Base-by-base conservation (phyloP, 345 rosid genomes). In the Hibiscus mutabilis region DNA sequence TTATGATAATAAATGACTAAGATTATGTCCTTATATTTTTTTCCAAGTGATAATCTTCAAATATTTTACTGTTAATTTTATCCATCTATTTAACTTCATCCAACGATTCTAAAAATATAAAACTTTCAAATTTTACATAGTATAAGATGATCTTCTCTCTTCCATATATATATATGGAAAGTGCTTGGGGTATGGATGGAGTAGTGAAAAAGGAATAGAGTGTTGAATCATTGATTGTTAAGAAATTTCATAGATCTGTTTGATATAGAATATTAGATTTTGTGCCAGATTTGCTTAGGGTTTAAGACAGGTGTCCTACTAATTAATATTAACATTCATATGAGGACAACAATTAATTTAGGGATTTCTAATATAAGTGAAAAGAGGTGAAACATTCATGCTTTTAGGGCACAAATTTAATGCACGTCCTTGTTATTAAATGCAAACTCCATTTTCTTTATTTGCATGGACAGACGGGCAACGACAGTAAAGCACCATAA, bases 231-330 rank as follows among this genome's bases (percentile, higher is more conserved):
- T n/a, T n/a, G 18, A 64, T 18, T 35, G 21, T 63, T 11, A 18
- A 18, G 19, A 2, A 19, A 40, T 37, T 63, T 5, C 21, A 40
- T 63, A 46, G 51, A 63, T 40, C 51, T 63, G 18, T 21, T 63
- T 63, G 69, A 7, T 40, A 19, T 37, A 65, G 53, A 65, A 42
- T 22, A 42, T 65, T 42, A 61, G 37, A 19, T 61, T 63, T 63
- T 37, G 29, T 63, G 67, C 49, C 47, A 18, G 16, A 18, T 64
- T 64, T 11, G 52, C 52, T 40, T 63, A 46, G 56, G 14, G 69
- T 24, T 65, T 24, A 46, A 66, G 37, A 25, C 19, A 16, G 2
- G 19, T 46, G 37, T 3, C 69, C 18, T 10, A 8, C 5, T 21
- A 14, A 47, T 46, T 21, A 22, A 56, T 10, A 56, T 56, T 56